Evolutionary conservation across 2,329 filamentous ascomycete species (phyloP), one percentile per base, ranked within the genome.

Genomic region (Penicillium fuscoglaucum): DNA sequence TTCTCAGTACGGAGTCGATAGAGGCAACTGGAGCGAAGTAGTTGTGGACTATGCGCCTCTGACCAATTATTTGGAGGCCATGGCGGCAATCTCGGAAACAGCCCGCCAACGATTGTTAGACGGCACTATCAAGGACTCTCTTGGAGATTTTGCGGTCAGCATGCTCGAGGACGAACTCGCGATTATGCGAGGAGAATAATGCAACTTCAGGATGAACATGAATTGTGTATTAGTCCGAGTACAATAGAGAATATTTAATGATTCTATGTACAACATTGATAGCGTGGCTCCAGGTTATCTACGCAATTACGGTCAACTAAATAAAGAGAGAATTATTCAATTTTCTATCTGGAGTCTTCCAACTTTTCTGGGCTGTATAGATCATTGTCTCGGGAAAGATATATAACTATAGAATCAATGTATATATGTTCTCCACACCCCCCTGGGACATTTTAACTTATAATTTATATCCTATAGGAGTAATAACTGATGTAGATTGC

Each of bases 11-110:
- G 76, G 76, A 6, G 70, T 78, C 31, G 76, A 78, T 53, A 71
- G 73, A 6, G 76, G 76, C 3, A 78, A 78, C 45, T 78, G 76
- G 76, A 70, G 70, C 8, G 71, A 72, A 19, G 35, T 47, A 1
- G 70, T 73, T 6, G 59, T 71, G 15, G 73, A 77, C 49, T 69
- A 68, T 48, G 68, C 67, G 19, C 71, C 74, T 1, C 45, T 78
- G 33, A 69, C 66, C 3, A 70, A 74, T 33, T 78, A 76, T 59
- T 63, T 77, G 12, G 69, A 72, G 48, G 69, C 64, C 64, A 15
- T 61, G 78, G 47, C 62, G 62, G n/a, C 59, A 70, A 58, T 68
- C 50, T 64, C 71, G 6, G 63, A 68, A 21, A 51, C 61, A n/a
- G 57, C 64, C 35, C 67, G 69, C 15, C 60, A 73, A 28, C 44